Conservation (phyloP, 805 yeast genomes). For the Saccharomycopsis lassenensis region DNA sequence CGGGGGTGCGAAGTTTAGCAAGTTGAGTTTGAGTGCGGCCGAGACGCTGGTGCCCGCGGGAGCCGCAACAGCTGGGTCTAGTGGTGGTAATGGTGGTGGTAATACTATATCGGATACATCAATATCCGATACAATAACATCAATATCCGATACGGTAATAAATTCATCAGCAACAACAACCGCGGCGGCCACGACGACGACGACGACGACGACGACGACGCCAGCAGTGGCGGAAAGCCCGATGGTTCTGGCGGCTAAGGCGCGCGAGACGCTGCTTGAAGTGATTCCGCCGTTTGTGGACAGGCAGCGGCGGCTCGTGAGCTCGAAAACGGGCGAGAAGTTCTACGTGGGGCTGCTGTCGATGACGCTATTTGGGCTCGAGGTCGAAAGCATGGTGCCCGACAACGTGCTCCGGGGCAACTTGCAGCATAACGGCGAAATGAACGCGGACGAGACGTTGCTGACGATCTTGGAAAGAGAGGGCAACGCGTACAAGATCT, state of each 20-base stretch:
- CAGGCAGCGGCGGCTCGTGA: constrained; percentile 58
- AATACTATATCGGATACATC: too few species aligned
- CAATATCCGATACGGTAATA: too few species aligned
- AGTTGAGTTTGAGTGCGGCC: too few species aligned
- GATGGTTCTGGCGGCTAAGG: constrained; percentile 11
- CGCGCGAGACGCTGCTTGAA: constrained; percentile 36
- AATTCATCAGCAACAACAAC: neutral
- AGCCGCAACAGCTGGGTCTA: neutral
- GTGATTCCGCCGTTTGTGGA: constrained; percentile 64
- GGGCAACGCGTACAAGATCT: constrained; percentile 65
- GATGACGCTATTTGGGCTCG: constrained; percentile 72
- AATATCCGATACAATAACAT: too few species aligned
- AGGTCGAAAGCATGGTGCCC: constrained; percentile 57
- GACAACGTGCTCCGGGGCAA: constrained; percentile 18
- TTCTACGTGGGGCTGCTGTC: constrained; percentile 74
- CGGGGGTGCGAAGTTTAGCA: too few species aligned
- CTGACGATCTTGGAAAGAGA: constrained; percentile 55
- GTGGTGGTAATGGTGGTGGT: too few species aligned
- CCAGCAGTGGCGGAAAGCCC: constrained; percentile 8
- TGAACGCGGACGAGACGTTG: constrained; percentile 25
- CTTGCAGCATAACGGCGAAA: constrained; percentile 11
- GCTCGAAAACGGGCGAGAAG: constrained; percentile 65
- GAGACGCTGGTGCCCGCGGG: too few species aligned
- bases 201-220: constrained; percentile 4
- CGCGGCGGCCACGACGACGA: constrained; percentile 1